Conservation (phyloP, 352 stramenopile genomes). For the Pythium insidiosum region DNA sequence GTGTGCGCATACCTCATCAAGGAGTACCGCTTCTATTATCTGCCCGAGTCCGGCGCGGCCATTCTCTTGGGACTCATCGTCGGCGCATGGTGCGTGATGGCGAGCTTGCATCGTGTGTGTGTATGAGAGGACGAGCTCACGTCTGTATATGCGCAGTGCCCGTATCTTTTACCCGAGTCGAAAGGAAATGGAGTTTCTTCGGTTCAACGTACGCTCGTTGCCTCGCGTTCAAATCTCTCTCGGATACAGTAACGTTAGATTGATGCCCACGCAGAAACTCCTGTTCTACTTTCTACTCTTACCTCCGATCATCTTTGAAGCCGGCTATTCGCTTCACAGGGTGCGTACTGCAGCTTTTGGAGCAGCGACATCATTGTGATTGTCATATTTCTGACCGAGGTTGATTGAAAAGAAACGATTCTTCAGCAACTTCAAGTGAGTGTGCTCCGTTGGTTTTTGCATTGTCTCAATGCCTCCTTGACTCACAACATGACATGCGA, state of each 20-base stretch:
- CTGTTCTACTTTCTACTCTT: slow-evolving; percentile 97
- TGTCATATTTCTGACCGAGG: no score
- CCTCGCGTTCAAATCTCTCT: no score
- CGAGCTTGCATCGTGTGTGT: no score
- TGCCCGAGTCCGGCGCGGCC: slow-evolving; percentile 85
- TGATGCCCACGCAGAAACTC: slow-evolving; percentile 40
- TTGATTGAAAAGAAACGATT: slow-evolving; percentile 91
- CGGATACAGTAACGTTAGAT: no score
- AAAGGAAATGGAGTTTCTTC: slow-evolving; percentile 88
- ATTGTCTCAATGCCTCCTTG: not conserved
- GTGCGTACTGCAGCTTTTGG: no score
- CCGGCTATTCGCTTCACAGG: slow-evolving; percentile 89
- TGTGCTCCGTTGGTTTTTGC: not conserved
- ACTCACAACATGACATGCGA: no score
- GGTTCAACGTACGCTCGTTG: slow-evolving; percentile 64
- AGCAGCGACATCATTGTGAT: no score
- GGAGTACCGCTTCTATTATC: slow-evolving; percentile 86
- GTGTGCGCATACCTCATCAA: slow-evolving; percentile 89
- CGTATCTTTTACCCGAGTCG: slow-evolving; percentile 76
- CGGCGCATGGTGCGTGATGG: slow-evolving; percentile 47
- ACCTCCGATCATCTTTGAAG: slow-evolving; percentile 97
- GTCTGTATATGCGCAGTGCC: slow-evolving; percentile 31
- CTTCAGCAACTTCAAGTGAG: slow-evolving; percentile 93
- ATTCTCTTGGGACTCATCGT: slow-evolving; percentile 89
- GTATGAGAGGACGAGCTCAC: no score